Percentiles rank a stretch among this genome's conserved stretches.
Conservation (phyloP, 2,329 filamentous ascomycete genomes). For the Trichoderma sp. region DNA sequence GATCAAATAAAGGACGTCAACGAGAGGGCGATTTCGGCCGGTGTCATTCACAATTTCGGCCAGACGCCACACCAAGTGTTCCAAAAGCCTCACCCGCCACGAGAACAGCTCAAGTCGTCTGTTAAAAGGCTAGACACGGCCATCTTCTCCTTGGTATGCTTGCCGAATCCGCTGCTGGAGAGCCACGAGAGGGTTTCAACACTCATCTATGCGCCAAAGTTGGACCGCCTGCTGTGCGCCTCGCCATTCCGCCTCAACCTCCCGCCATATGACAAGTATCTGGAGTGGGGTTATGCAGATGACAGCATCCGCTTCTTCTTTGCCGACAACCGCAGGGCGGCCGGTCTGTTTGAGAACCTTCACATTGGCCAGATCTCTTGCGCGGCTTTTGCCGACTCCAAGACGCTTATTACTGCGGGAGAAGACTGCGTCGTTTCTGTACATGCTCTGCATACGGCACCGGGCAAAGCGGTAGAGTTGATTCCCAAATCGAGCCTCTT, state of each 20-base stretch:
- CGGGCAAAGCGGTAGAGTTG: constrained; percentile 72
- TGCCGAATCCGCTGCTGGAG: constrained; percentile 75
- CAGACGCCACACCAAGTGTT: constrained; percentile 97
- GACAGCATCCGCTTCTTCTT: constrained; percentile 89
- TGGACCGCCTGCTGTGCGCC: constrained; percentile 80
- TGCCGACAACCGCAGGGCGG: constrained; percentile 75
- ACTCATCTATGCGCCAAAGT: constrained; percentile 72
- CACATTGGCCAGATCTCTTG: constrained; percentile 87
- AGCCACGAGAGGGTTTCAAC: constrained; percentile 78
- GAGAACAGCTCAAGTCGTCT: constrained; percentile 65
- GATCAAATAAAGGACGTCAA: constrained; percentile 87
- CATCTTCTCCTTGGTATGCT: constrained; percentile 70
- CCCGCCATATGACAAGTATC: constrained; percentile 85
- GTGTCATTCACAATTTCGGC: constrained; percentile 97
- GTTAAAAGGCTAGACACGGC: constrained; percentile 72
- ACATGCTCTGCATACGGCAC: constrained; percentile 66
- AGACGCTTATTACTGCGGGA: constrained; percentile 86
- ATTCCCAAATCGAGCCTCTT: constrained; percentile 78
- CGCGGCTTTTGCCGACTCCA: constrained; percentile 82
- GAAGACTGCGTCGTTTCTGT: constrained; percentile 89
- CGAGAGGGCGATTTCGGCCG: constrained; percentile 83
- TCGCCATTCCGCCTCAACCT: constrained; percentile 84
- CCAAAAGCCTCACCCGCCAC: constrained; percentile 71
- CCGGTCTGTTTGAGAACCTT: constrained; percentile 89
- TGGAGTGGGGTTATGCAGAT: constrained; percentile 96